These are phyloP conservation scores for Sporothrix variecibatus DNA, from an alignment of 2,329 filamentous ascomycete genomes.

Conservation along the genomic window DNA sequence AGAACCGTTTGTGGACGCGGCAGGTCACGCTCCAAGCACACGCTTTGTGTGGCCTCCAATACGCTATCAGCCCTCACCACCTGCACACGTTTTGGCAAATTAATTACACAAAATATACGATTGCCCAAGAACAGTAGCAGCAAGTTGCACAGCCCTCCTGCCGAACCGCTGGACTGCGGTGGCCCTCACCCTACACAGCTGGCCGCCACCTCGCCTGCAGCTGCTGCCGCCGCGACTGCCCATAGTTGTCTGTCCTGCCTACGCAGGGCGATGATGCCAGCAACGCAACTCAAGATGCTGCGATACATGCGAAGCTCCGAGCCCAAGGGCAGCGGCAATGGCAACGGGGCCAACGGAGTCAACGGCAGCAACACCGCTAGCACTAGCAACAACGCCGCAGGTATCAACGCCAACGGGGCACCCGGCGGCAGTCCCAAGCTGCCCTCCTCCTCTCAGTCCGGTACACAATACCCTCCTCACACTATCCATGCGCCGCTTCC, in stretches of 20 bases:
- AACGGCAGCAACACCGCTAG: not conserved
- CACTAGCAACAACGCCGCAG: not conserved
- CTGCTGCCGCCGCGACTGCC: conserved; percentile 24
- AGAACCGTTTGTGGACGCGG: not conserved
- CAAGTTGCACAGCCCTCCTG: conserved; percentile 5
- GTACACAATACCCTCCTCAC: not conserved
- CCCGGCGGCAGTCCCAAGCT: conserved; percentile 26
- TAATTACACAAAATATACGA: not conserved
- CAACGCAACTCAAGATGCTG: conserved; percentile 34
- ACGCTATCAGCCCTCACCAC: not conserved
- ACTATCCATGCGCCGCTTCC: conserved; percentile 32
- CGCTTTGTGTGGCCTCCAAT: not conserved
- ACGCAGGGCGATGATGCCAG: conserved; percentile 31
- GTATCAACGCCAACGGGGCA: conserved; percentile 20
- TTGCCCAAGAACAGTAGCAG: not conserved
- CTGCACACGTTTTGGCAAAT: not conserved
- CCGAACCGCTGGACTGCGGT: conserved; percentile 18
- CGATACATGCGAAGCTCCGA: conserved; percentile 34
- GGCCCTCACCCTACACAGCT: conserved; percentile 1
- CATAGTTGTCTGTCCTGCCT: conserved; percentile 24
- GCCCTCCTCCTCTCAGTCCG: conserved; percentile 12
- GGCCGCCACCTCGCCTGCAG: conserved; percentile 16
- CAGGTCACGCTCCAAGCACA: not conserved
- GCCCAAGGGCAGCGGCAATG: conserved; percentile 29
- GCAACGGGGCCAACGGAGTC: conserved; percentile 13